Evolutionary conservation across 495 filamentous ascomycete species (phyloP).

Genomic region (Parmelia sp.): DNA sequence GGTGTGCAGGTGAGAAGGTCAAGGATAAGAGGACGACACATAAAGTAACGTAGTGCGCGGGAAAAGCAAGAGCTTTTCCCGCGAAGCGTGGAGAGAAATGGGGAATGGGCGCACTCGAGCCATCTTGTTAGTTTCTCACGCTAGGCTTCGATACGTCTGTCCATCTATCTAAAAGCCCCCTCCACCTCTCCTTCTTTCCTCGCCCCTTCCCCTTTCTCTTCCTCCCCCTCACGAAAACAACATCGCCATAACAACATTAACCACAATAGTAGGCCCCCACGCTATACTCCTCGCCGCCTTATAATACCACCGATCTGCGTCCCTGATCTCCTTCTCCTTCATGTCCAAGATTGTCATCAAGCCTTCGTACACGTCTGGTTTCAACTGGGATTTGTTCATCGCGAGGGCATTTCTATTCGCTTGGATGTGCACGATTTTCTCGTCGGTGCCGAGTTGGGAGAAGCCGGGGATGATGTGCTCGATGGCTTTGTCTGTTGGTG

Average conservation of each 20-base stretch:
- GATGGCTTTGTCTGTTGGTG: background rate
- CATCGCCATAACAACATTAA: background rate
- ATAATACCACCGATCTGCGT: background rate
- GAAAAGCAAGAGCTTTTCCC: too few species aligned
- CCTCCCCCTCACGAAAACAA: background rate
- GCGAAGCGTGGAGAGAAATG: too few species aligned
- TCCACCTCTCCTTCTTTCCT: too few species aligned
- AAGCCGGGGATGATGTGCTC: background rate
- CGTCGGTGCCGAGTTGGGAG: background rate
- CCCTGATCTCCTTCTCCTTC: background rate
- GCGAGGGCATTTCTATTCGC: background rate
- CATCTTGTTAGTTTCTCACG: too few species aligned
- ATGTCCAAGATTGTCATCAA: background rate
- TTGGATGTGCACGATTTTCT: background rate
- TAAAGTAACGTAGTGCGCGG: too few species aligned
- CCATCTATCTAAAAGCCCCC: too few species aligned
- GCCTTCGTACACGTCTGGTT: background rate
- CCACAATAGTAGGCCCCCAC: slow-evolving; percentile 5
- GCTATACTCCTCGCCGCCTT: background rate
- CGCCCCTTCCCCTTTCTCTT: background rate
- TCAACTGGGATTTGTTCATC: background rate
- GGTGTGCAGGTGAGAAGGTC: too few species aligned
- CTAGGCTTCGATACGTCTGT: too few species aligned
- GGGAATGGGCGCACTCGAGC: too few species aligned
- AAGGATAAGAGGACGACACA: too few species aligned